Evolutionary conservation across 805 yeast genomes (phyloP), one percentile per base, ranked within the genome.

Genomic region (Aciculoconidium aculeatum): DNA sequence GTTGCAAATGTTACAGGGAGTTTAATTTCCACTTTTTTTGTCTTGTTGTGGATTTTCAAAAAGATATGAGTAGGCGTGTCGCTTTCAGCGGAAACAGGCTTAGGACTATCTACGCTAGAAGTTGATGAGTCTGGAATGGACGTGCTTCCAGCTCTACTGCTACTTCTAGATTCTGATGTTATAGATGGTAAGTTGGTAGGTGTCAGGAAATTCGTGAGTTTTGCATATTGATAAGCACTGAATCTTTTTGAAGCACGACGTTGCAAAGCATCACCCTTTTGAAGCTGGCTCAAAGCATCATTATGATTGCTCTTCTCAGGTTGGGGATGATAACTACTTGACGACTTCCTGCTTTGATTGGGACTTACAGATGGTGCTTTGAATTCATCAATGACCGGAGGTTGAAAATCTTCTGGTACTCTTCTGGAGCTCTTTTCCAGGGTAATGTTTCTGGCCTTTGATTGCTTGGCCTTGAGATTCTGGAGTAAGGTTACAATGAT

Each of bases 191-290:
- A 31, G 14, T 35, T 39, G 7, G 23, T 34, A 11, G 31, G 13
- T 4, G 45, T 32, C n/a, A 51, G 31, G 17, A 45, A 42, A 36
- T 70, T 75, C 0, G 84, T 64, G 7, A 83, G 65, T 45, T 81
- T 83, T 1, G 94, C 85, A 55, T 80, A 79, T 47, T 90, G 97
- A 37, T 88, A 90, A 0, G 96, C 96, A 4, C 96, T 86, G 49
- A 81, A 90, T 32, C 98, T 65, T 43, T 90, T 80, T 0, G 96
- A 88, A 0, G 97, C 99, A 37, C 96, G 72, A 42, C 99, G 71
- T 61, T 81, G 94, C 17, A 92, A 61, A 3, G 84, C 80, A 27
- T 83, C 84, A 3, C 88, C 85, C 25, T 79, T 77, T 46, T 90
- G 95, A 7, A 90, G 63, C 42, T 83, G 84, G 0, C 77, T 65